Evolutionary conservation across 768 basidiomycete species (phyloP).

Genomic region (Favolaschia claudopus): DNA sequence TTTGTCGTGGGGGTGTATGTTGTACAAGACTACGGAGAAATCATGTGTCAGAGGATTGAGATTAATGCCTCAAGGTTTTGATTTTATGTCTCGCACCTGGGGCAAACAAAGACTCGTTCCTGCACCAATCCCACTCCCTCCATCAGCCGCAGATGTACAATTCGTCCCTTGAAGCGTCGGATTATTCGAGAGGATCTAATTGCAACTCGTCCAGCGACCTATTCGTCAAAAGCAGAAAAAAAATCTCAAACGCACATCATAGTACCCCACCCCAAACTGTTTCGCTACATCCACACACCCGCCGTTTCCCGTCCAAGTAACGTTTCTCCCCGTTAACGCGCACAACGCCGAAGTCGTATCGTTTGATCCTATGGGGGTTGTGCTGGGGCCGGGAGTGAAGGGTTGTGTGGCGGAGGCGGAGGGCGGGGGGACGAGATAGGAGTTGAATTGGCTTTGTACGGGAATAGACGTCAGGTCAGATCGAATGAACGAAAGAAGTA

Average conservation of each 20-base stretch:
- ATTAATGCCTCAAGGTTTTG: too few species aligned
- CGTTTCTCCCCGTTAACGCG: not conserved
- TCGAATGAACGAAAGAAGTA: not conserved
- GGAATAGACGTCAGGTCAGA: not conserved
- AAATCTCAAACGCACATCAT: not conserved
- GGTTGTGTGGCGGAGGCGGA: not conserved
- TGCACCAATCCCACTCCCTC: not conserved
- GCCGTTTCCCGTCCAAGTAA: not conserved
- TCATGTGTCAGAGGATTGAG: too few species aligned
- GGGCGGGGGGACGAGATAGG: not conserved
- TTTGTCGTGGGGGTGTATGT: not conserved
- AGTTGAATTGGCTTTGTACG: too few species aligned
- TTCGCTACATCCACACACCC: not conserved
- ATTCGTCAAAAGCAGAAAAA: too few species aligned
- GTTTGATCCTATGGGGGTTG: not conserved
- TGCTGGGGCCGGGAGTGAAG: not conserved
- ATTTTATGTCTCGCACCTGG: not conserved
- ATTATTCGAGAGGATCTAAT: not conserved
- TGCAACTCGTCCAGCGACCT: too few species aligned
- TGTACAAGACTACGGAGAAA: not conserved
- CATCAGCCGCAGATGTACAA: not conserved
- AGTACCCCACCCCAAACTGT: constrained; percentile 9
- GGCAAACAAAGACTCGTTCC: constrained; percentile 11
- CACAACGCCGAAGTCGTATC: not conserved
- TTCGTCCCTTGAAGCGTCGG: not conserved